Evolutionary conservation across 2,329 filamentous ascomycete species (phyloP).

Genomic region (Monosporascus cannonballus): DNA sequence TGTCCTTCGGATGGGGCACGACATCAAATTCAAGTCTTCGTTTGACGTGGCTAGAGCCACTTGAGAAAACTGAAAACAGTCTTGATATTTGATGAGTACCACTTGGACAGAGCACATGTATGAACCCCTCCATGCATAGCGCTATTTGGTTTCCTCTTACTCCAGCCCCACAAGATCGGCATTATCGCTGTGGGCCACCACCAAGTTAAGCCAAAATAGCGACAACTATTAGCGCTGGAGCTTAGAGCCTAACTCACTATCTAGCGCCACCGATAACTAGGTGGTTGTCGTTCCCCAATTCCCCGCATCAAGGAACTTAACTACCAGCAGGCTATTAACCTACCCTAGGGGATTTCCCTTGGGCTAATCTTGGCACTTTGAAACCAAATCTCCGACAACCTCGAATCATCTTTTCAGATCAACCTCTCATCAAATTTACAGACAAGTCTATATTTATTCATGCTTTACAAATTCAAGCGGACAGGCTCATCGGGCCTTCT

Average conservation of each 20-base stretch:
- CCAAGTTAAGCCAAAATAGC: too few species aligned
- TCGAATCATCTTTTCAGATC: neutral
- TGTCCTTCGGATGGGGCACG: neutral
- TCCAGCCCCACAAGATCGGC: neutral
- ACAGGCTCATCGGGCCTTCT: neutral
- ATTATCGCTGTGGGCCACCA: neutral
- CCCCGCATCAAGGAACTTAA: neutral
- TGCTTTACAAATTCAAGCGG: too few species aligned
- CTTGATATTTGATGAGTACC: too few species aligned
- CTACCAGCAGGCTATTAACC: neutral
- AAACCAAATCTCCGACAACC: neutral
- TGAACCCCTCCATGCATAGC: too few species aligned
- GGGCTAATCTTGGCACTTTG: neutral
- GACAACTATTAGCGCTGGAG: too few species aligned
- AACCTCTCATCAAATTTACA: neutral
- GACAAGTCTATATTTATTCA: too few species aligned
- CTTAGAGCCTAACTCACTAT: neutral
- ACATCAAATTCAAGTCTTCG: neutral
- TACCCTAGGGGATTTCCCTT: neutral
- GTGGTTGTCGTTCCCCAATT: neutral
- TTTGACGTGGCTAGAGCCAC: neutral
- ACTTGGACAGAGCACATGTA: too few species aligned
- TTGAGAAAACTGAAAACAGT: too few species aligned
- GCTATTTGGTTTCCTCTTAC: neutral
- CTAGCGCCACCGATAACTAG: neutral